These are phyloP conservation scores for Ganoderma meredithae DNA, from an alignment of 1,284 basidiomycete species.

Conservation along the genomic window DNA sequence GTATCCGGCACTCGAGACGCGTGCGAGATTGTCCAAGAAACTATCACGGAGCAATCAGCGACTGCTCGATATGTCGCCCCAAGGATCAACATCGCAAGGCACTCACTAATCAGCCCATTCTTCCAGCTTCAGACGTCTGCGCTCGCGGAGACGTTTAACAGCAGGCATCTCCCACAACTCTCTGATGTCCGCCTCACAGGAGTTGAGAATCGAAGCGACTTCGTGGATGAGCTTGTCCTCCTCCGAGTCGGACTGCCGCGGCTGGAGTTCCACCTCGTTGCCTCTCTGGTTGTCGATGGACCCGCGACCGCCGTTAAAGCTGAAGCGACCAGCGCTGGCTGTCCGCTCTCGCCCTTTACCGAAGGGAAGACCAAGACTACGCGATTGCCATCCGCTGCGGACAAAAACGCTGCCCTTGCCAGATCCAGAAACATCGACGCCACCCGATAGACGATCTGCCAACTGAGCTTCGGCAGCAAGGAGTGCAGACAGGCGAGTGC, in stretches of 20 bases:
- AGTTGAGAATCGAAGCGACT: constrained; percentile 62
- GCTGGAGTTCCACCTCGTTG: constrained; percentile 29
- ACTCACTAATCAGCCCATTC: constrained; percentile 87
- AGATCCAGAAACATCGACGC: constrained; percentile 71
- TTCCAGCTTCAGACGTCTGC: constrained; percentile 76
- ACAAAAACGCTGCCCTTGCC: constrained; percentile 78
- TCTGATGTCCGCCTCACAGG: constrained; percentile 67
- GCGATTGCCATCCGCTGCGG: constrained; percentile 80
- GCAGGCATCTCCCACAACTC: constrained; percentile 75
- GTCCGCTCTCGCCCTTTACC: constrained; percentile 36
- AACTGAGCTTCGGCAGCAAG: constrained; percentile 67
- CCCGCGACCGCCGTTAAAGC: constrained; percentile 37
- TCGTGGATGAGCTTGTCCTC: constrained; percentile 66
- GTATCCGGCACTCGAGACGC: constrained; percentile 72
- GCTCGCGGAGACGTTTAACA: constrained; percentile 70
- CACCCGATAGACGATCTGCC: constrained; percentile 75
- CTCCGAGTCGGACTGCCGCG: constrained; percentile 38
- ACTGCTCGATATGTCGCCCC: background rate
- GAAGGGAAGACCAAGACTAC: constrained; percentile 54
- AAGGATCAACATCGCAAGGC: background rate
- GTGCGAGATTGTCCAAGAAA: constrained; percentile 74
- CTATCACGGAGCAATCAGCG: constrained; percentile 45
- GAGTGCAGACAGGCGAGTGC: constrained; percentile 65
- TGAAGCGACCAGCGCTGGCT: constrained; percentile 36
- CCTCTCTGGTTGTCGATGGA: constrained; percentile 32